Conservation (phyloP, 1,284 basidiomycete genomes). For the Leccinum holopus region DNA sequence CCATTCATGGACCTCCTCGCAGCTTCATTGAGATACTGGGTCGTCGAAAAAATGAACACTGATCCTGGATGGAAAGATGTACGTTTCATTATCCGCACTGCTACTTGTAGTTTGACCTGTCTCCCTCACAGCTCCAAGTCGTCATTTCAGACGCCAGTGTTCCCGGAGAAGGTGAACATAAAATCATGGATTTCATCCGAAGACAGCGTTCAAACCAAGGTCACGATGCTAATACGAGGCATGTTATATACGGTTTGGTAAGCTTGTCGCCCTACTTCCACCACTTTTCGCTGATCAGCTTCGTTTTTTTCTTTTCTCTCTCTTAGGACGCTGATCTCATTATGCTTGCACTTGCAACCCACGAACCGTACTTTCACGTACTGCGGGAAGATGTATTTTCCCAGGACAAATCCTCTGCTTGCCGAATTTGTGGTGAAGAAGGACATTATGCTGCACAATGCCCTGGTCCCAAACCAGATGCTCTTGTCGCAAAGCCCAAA, state of each 20-base stretch:
- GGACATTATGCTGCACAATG: conserved; percentile 96
- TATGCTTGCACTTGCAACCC: conserved; percentile 97
- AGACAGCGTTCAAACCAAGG: conserved; percentile 84
- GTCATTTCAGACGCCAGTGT: conserved; percentile 97
- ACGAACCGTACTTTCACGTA: conserved; percentile 97
- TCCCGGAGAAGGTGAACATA: conserved; percentile 99
- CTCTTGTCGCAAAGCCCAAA: conserved; percentile 64
- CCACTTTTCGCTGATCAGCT: conserved; percentile 8
- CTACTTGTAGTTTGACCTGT: conserved; percentile 2
- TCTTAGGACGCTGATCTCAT: conserved; percentile 97
- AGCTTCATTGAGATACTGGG: conserved; percentile 91
- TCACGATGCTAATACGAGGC: conserved; percentile 93
- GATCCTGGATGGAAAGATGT: conserved; percentile 97
- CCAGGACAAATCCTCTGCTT: conserved; percentile 77
- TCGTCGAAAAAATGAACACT: conserved; percentile 90
- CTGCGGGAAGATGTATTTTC: conserved; percentile 97
- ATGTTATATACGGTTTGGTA: conserved; percentile 97
- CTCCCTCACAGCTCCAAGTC: conserved; percentile 72
- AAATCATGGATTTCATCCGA: conserved; percentile 99
- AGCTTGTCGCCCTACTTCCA: conserved; percentile 28
- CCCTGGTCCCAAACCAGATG: conserved; percentile 70
- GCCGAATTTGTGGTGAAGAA: conserved; percentile 90
- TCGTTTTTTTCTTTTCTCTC: conserved; percentile 1
- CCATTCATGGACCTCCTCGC: conserved; percentile 98
- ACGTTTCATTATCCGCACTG: conserved; percentile 26